phyloP scores from a whole-genome alignment of 1,284 basidiomycete genomes.

The Somion occarium region DNA sequence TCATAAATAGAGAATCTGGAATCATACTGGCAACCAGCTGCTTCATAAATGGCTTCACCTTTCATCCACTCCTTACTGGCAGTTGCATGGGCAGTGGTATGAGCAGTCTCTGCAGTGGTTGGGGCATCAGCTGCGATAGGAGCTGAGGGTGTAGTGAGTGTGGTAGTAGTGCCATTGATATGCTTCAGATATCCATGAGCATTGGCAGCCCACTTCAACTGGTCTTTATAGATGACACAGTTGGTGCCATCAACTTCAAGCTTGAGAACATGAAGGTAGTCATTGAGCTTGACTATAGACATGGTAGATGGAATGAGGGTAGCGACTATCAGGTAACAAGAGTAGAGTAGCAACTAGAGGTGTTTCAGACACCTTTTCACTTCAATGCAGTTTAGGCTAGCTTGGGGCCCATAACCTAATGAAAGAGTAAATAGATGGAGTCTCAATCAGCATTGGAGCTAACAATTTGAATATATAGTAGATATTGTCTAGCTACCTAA shows the following conservation, averaged over 20 bases:
- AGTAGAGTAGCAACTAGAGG: background rate
- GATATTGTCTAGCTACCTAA: too few relatives aligned
- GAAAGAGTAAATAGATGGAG: background rate
- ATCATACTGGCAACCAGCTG: slow-evolving; percentile 7
- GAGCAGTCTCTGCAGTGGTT: background rate
- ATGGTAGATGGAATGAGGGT: background rate
- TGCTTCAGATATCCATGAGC: slow-evolving; percentile 9
- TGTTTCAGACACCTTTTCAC: background rate
- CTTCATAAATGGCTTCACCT: slow-evolving; percentile 5
- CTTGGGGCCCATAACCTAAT: background rate
- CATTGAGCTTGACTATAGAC: background rate
- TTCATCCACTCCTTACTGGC: background rate
- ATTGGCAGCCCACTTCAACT: slow-evolving; percentile 9
- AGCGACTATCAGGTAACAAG: background rate
- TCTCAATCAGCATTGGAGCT: background rate
- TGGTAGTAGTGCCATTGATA: slow-evolving; percentile 6
- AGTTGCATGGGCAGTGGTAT: background rate
- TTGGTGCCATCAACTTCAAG: slow-evolving; percentile 3
- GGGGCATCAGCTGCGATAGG: background rate
- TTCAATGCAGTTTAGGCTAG: background rate
- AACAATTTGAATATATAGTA: too few relatives aligned
- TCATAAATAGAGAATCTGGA: slow-evolving; percentile 10
- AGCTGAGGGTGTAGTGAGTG: slow-evolving; percentile 5
- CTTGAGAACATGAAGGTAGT: background rate
- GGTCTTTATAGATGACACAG: slow-evolving; percentile 13